Evolutionary conservation across 164 flowering plant genomes (phyloP).

Genomic region (grape (Vitis vinifera)): DNA sequence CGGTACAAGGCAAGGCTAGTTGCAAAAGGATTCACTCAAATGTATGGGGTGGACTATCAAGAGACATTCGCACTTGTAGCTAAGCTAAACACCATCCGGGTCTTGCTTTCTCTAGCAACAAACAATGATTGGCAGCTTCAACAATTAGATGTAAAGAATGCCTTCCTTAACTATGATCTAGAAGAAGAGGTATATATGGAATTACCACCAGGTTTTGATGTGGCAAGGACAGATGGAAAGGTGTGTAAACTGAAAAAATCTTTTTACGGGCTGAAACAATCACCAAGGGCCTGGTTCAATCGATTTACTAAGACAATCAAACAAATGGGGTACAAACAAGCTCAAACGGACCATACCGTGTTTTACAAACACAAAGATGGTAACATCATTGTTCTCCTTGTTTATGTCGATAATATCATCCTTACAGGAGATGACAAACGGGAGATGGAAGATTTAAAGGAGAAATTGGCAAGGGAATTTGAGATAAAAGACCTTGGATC

Average conservation of each 20-base stretch:
- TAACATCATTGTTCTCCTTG: neutral
- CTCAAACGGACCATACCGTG: conserved; percentile 7
- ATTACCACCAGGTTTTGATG: no score
- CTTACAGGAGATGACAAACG: neutral
- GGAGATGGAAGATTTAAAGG: neutral
- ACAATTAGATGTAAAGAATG: no score
- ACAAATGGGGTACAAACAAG: neutral
- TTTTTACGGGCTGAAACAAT: conserved; percentile 14
- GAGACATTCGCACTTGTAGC: neutral
- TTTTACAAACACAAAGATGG: neutral
- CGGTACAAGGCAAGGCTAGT: no score
- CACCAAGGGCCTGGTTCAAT: conserved; percentile 14
- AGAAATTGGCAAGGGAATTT: neutral
- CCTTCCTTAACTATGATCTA: no score
- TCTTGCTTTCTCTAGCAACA: no score
- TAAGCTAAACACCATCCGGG: no score
- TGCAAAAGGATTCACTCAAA: no score
- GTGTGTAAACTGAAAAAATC: neutral
- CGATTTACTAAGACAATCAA: conserved; percentile 8
- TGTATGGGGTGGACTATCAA: no score
- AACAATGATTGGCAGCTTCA: no score
- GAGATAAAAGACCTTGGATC: neutral
- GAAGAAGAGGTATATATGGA: no score
- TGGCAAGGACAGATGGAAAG: no score
- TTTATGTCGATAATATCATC: conserved; percentile 4